Base-by-base conservation (phyloP, 331 rosid genomes). In the Phaseolus coccineus region DNA sequence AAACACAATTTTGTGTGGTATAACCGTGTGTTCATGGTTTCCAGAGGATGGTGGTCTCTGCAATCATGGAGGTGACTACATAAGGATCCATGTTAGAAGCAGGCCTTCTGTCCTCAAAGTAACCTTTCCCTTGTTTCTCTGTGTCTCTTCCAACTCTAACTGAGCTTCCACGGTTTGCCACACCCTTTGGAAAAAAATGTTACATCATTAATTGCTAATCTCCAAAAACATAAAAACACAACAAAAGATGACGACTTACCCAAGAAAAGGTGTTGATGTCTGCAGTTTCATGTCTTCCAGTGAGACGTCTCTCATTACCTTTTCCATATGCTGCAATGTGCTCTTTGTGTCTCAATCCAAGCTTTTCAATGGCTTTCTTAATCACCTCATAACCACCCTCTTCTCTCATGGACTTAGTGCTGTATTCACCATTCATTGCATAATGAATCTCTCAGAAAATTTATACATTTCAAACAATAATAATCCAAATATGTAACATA, bases 1-100 rank as follows among this genome's bases (percentile, higher is more conserved):
- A 52, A 28, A 67, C 19, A 35, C 12, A 57, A 57, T 35, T 22
- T 14, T 13, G 1, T 28, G 69, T 71, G 70, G 52, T 47, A 51
- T 66, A 31, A 62, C 31, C 7, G 1, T 15, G 51, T 39, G 27
- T 46, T 46, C 81, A 95, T 74, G 97, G 89, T 69, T 92, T 91
- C 88, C 87, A 87, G 48, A 93, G 87, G 69, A 96, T 69, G 83
- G 99, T 96, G 65, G 98, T 93, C 22, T 96, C 97, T 3, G 98
- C 99, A 12, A 96, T 73, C 96, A 93, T 80, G 57, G 99, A 91
- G 55, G 99, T 93, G 16, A 93, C 99, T 0, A 96, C 84, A 48
- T 96, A 96, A 0, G 99, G 99, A 74, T 96, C 99, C 99, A 96
- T 96, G 82, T 93, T 96, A n/a, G 99, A 96, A 5, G 99, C 88